Base-by-base conservation (phyloP, 1,284 basidiomycete genomes). In the Moniliophthora roreri region DNA sequence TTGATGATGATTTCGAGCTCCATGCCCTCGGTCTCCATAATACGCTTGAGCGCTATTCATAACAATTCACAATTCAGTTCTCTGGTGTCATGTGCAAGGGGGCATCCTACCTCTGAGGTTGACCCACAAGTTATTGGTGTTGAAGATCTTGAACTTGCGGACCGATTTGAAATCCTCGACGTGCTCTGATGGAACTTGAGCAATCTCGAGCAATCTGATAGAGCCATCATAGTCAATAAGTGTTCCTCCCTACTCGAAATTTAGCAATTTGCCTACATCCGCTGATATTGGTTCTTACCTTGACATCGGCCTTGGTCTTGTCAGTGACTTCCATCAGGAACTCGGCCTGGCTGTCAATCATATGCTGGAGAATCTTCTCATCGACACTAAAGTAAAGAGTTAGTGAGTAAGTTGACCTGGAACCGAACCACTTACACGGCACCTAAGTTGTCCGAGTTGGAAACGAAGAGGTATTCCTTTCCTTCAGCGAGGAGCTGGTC, bases 261-360 rank as follows among this genome's bases (percentile, higher is more conserved):
- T 24, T 51, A 39, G 48, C 41, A 41, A 44, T 23, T 42, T 24
- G 45, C 10, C 39, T 38, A 16, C 20, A 35, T 7, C 37, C 10
- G 16, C 16, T 9, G 40, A 20, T 26, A 47, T n/a, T 52, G 24
- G 44, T 39, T 28, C 24, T 20, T 57, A 72, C 79, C 80, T 99
- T 99, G 77, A 99, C 89, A 72, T 99, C 96, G 55, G 97, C 97
- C 82, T 99, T 99, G 69, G 97, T 99, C 87, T 99, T 99, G 82
- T 99, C 95, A 4, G 97, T 99, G 60, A 99, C 95, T 76, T 99
- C 96, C 95, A 97, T 97, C 69, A 98, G 71, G 79, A 96, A 97
- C 74, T 96, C 93, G 48, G 91, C 84, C 63, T 89, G 79, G 10
- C 83, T 81, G 64, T 95, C 87, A 55, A 94, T 88, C 90, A 97